Percentiles rank a stretch among this genome's conserved stretches.
Evolutionary conservation across 495 filamentous ascomycete species (phyloP).

Genomic region (Xylaria longipes): DNA sequence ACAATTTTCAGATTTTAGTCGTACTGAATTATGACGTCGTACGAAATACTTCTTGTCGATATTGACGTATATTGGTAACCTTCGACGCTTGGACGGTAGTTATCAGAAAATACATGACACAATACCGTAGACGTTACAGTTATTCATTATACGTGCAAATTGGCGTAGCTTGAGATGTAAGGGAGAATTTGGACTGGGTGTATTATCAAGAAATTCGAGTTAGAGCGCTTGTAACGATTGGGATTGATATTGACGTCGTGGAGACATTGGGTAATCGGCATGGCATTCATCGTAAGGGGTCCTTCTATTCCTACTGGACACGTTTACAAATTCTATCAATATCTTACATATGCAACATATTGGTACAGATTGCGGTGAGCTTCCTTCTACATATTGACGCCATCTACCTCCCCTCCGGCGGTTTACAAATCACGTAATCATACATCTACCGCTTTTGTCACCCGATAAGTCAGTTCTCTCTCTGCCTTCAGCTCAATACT

Average conservation of each 20-base stretch:
- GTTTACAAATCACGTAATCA: not conserved
- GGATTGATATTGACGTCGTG: not conserved
- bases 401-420: not conserved
- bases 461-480: not conserved
- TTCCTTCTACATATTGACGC: not conserved
- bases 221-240: not conserved
- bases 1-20: not conserved
- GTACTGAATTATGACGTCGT: not conserved
- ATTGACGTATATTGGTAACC: not conserved
- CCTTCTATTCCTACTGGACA: not conserved
- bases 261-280: not conserved
- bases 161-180: not conserved
- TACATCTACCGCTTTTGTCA: not conserved
- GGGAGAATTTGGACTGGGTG: not conserved
- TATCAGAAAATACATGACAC: not conserved
- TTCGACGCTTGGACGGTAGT: not conserved
- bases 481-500: not conserved
- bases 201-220: not conserved
- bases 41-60: not conserved
- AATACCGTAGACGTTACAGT: not conserved
- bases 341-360: not conserved
- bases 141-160: too few species aligned
- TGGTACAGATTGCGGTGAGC: conserved; percentile 9
- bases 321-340: not conserved
- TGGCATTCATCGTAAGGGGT: not conserved